phyloP scores from a whole-genome alignment of 495 filamentous ascomycete species.

The Hyphodiscus hymeniophilus region DNA sequence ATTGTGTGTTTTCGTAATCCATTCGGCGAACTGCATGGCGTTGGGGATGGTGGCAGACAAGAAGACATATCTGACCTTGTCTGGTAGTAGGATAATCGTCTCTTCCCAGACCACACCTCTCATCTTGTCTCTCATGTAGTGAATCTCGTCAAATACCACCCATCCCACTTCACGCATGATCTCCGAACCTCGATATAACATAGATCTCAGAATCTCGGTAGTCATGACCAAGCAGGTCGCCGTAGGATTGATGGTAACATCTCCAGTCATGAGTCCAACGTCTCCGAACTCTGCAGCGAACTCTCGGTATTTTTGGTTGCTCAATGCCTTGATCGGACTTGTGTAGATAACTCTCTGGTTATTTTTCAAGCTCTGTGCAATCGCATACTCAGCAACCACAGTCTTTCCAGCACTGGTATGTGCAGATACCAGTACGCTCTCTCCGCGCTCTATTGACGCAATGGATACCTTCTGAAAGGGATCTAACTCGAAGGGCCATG shows the following conservation, averaged over 20 bases:
- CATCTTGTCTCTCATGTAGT: conserved; percentile 92
- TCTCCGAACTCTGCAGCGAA: conserved; percentile 93
- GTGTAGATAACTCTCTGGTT: conserved; percentile 99
- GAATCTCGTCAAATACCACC: conserved; percentile 97
- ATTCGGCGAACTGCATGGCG: conserved; percentile 98
- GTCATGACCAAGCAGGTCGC: conserved; percentile 99
- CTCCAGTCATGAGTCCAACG: conserved; percentile 96
- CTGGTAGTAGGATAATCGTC: conserved; percentile 92
- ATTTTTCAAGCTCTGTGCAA: conserved; percentile 91
- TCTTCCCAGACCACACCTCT: conserved; percentile 99
- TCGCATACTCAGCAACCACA: conserved; percentile 95
- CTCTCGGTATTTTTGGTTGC: conserved; percentile 97
- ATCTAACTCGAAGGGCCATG: conserved; percentile 84
- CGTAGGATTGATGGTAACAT: conserved; percentile 98
- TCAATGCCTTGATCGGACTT: conserved; percentile 96
- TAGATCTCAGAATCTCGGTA: conserved; percentile 96
- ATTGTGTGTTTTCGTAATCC: conserved; percentile 93
- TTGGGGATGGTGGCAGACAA: conserved; percentile 98
- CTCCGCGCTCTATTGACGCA: conserved; percentile 84
- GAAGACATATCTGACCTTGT: conserved; percentile 98
- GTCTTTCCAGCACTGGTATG: conserved; percentile 98
- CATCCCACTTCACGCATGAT: conserved; percentile 98
- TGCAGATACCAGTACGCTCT: conserved; percentile 93
- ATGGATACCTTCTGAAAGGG: conserved; percentile 94
- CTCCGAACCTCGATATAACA: conserved; percentile 96